These are phyloP conservation scores for Phaeosphaeria sp. DNA, from an alignment of 2,329 filamentous ascomycete genomes.

Conservation along the genomic window DNA sequence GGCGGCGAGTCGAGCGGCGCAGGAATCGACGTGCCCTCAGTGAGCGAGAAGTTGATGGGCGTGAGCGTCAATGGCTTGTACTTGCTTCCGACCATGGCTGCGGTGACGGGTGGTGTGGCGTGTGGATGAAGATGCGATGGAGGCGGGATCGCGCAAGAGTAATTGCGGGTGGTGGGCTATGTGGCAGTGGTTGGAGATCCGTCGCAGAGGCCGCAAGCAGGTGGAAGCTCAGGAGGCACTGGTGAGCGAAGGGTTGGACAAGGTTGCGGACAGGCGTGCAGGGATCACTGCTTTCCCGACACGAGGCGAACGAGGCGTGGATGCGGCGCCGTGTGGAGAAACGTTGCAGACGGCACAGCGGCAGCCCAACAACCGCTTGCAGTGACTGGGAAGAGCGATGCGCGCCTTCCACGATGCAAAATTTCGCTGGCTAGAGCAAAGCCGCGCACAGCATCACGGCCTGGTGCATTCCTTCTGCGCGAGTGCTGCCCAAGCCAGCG, in stretches of 20 bases:
- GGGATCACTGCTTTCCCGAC: conserved; percentile 21
- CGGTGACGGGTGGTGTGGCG: conserved; percentile 8
- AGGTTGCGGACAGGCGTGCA: conserved; percentile 22
- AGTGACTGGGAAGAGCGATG: neutral
- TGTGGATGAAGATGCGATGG: neutral
- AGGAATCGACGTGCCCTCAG: conserved; percentile 51
- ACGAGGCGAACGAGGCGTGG: conserved; percentile 14
- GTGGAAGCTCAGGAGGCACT: conserved; percentile 40
- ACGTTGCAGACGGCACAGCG: conserved; percentile 6
- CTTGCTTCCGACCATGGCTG: conserved; percentile 35
- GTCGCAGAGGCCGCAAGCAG: conserved; percentile 25
- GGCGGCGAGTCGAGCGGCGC: conserved; percentile 50
- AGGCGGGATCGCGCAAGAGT: conserved; percentile 6
- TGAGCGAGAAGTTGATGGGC: conserved; percentile 52
- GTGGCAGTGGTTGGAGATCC: conserved; percentile 17
- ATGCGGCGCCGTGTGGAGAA: conserved; percentile 5
- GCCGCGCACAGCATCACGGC: neutral
- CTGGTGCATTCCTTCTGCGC: neutral
- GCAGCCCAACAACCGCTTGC: conserved; percentile 4
- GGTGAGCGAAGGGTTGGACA: conserved; percentile 29
- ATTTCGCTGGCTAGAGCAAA: neutral
- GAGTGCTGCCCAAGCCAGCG: neutral
- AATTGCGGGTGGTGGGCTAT: conserved; percentile 26
- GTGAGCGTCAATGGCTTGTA: conserved; percentile 47
- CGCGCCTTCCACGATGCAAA: neutral